phyloP scores from a whole-genome alignment of 2,329 filamentous ascomycete species.

The Epichloe baconii region DNA sequence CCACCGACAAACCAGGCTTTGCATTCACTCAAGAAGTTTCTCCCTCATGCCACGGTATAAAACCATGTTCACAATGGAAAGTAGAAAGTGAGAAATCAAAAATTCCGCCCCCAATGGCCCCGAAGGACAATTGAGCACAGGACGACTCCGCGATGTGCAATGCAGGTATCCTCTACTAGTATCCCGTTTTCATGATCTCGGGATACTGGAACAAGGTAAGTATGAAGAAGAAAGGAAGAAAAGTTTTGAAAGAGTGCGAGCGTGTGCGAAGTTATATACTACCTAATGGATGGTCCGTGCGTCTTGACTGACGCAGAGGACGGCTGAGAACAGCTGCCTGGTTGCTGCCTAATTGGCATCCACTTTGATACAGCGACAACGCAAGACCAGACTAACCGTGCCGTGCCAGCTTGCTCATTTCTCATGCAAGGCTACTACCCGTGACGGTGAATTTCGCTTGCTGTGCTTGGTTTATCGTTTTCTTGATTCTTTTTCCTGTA shows the following conservation, averaged over 20 bases:
- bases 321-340: conserved; percentile 2
- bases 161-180: conserved; percentile 35
- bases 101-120: conserved; percentile 38
- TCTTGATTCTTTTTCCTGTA: no score
- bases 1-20: not conserved
- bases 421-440: no score
- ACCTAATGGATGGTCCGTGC: conserved; percentile 11
- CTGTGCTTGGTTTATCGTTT: no score
- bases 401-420: no score
- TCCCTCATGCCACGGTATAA: not conserved
- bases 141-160: conserved; percentile 39
- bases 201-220: conserved; percentile 34
- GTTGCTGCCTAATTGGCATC: conserved; percentile 6
- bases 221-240: conserved; percentile 30
- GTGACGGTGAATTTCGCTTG: no score
- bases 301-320: not conserved
- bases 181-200: conserved; percentile 30
- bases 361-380: not conserved
- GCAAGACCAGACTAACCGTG: not conserved
- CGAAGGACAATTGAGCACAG: conserved; percentile 36
- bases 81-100: conserved; percentile 24
- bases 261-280: conserved; percentile 11
- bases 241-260: conserved; percentile 7
- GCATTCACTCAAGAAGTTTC: not conserved
- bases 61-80: conserved; percentile 2